Base-by-base conservation (phyloP, 1,284 basidiomycete species). In the Puccinia polysora region DNA sequence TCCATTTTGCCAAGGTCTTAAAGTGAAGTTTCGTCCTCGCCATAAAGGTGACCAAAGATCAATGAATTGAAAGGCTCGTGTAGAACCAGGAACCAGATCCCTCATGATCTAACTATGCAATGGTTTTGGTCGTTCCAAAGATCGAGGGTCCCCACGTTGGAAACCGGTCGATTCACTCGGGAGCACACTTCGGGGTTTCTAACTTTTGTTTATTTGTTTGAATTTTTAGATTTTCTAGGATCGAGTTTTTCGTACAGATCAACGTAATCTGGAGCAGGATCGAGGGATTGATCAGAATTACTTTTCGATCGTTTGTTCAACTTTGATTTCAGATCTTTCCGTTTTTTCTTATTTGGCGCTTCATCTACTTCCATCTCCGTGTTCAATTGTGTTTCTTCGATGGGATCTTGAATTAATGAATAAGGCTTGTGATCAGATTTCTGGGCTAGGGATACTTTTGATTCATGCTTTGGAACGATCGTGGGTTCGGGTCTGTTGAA, bases 321-420 rank as follows among this genome's bases (percentile, higher is more conserved):
- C 20, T 65, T 65, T 8, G 47, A 52, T 38, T 65, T 65, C 25
- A 65, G 30, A 25, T 34, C 49, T 15, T 18, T 32, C 4, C 32
- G 28, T 38, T 65, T 65, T 34, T 65, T 65, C 23, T 50, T 49
- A 6, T 25, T 28, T 25, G 14, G 2, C 2, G 23, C 12, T 8
- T 53, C 34, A 50, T 65, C 49, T 8, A 52, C 20, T 36, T 65
- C 49, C 63, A 65, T 65, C 52, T 65, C 47, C 25, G 34, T 45
- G 7, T 53, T 8, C 4, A 50, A 30, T 18, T 52, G 4, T 36
- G 49, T 7, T 8, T 34, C 63, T 3, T 14, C 30, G 12, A 12
- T 32, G 20, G 30, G 15, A 28, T 65, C 47, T 28, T 65, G 3
- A 52, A 65, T 52, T 36, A 65, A 52, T 4, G 63, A 52, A 36